A percentile compares a stretch with the other conserved stretches of the same genome.
phyloP scores from a whole-genome alignment of 2,329 filamentous ascomycete species.

The Calonectria hawksworthii region DNA sequence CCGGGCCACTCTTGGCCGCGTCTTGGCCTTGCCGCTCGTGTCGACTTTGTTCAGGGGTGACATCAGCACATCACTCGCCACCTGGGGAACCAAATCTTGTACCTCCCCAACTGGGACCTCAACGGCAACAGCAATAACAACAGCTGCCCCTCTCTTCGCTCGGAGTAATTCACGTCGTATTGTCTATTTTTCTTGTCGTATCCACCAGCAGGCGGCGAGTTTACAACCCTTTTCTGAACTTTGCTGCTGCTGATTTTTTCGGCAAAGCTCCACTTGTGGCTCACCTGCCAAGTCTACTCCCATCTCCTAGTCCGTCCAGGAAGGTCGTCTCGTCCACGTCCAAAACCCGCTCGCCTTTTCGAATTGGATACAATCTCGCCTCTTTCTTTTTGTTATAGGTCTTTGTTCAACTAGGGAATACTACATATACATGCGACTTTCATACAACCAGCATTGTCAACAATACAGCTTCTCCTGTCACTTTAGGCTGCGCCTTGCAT shows the following conservation, averaged over 20 bases:
- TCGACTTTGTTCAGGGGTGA: conserved; percentile 18
- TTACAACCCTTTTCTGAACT: conserved; percentile 14
- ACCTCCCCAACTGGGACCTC: conserved; percentile 7
- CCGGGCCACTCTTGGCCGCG: background rate
- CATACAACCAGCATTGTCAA: background rate
- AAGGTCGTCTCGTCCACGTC: background rate
- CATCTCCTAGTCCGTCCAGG: background rate
- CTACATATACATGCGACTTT: background rate
- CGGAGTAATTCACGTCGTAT: background rate
- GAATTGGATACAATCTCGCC: background rate
- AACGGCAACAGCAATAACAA: background rate
- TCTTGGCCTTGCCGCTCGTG: background rate
- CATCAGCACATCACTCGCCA: conserved; percentile 18
- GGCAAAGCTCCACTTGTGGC: conserved; percentile 15
- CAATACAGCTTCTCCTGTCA: background rate
- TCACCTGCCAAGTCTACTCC: background rate
- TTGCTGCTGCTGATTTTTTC: conserved; percentile 12
- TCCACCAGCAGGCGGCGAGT: conserved; percentile 4
- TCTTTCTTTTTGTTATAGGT: too few relatives aligned
- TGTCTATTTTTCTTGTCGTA: background rate
- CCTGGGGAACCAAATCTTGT: background rate
- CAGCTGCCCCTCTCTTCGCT: background rate
- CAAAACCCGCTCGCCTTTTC: background rate
- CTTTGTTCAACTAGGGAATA: background rate
- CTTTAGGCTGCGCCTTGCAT: background rate